A percentile compares a stretch with the other conserved stretches of the same genome.
Conservation (phyloP, 2,329 filamentous ascomycete genomes). For the Paraconiothyrium sp. region DNA sequence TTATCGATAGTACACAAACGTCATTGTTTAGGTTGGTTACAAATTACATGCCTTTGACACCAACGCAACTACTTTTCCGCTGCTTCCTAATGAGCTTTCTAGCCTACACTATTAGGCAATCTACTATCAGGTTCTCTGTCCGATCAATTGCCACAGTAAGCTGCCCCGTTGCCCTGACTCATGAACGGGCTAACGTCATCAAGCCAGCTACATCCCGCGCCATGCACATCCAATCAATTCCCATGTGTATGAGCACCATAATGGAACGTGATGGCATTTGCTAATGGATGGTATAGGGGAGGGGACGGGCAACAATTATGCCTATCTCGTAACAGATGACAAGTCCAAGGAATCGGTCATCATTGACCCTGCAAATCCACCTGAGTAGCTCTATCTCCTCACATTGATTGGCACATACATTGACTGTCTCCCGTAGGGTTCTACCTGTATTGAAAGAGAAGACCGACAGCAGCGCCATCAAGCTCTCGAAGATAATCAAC, state of each 20-base stretch:
- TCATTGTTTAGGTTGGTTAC: slow-evolving; percentile 31
- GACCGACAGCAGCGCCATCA: slow-evolving; percentile 75
- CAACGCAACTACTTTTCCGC: slow-evolving; percentile 53
- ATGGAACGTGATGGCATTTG: slow-evolving; percentile 8
- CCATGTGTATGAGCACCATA: slow-evolving; percentile 73
- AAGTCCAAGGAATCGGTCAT: slow-evolving; percentile 65
- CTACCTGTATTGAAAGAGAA: slow-evolving; percentile 75
- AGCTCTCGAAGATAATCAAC: slow-evolving; percentile 90
- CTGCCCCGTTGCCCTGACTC: neutral
- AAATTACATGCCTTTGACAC: slow-evolving; percentile 61
- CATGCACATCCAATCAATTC: slow-evolving; percentile 90
- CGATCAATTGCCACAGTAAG: slow-evolving; percentile 33
- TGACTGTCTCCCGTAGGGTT: slow-evolving; percentile 56
- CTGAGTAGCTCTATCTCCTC: slow-evolving; percentile 71
- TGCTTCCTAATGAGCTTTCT: slow-evolving; percentile 48
- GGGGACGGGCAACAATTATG: slow-evolving; percentile 83
- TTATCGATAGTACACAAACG: slow-evolving; percentile 29
- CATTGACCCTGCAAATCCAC: slow-evolving; percentile 81
- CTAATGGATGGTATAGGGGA: slow-evolving; percentile 65
- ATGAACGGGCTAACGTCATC: slow-evolving; percentile 30
- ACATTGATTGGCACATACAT: neutral
- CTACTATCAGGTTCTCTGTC: slow-evolving; percentile 29
- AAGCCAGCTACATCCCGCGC: slow-evolving; percentile 54
- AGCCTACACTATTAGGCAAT: slow-evolving; percentile 37
- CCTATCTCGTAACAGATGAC: slow-evolving; percentile 68